Percentiles rank a stretch among this genome's conserved stretches.
Conservation (phyloP, 1,284 basidiomycete species). For the Puccinia hordei region DNA sequence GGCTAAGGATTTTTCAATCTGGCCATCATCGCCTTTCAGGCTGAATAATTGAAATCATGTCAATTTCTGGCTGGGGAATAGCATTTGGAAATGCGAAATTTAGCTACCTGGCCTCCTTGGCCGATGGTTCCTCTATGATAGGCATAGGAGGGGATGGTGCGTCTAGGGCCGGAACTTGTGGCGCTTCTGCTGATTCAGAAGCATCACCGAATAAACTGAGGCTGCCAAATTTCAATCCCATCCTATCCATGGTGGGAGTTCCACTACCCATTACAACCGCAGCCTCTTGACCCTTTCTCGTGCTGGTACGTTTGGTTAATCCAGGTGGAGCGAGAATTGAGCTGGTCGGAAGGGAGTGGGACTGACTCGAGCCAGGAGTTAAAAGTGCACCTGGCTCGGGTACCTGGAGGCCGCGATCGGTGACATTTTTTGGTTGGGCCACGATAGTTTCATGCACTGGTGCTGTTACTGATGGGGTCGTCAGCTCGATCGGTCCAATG, state of each 20-base stretch:
- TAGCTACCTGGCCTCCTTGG: conserved; percentile 31
- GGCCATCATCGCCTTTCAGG: conserved; percentile 30
- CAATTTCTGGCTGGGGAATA: neutral
- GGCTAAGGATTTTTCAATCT: conserved; percentile 26
- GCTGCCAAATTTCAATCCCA: conserved; percentile 48
- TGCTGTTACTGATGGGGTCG: neutral
- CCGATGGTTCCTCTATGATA: conserved; percentile 17
- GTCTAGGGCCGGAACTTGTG: conserved; percentile 28
- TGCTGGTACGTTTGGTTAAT: conserved; percentile 40
- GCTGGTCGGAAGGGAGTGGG: conserved; percentile 20
- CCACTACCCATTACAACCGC: conserved; percentile 51
- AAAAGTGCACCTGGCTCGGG: conserved; percentile 19
- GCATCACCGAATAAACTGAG: conserved; percentile 44
- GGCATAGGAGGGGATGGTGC: conserved; percentile 44
- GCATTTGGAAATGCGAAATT: neutral
- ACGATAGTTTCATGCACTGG: conserved; percentile 20
- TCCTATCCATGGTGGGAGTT: conserved; percentile 47
- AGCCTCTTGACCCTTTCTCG: conserved; percentile 49
- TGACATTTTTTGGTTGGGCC: neutral
- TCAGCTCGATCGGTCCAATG: conserved; percentile 46
- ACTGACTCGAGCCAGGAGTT: neutral
- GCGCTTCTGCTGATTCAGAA: conserved; percentile 12
- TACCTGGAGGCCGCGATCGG: conserved; percentile 36
- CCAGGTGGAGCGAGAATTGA: conserved; percentile 42
- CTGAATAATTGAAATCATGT: conserved; percentile 15